Conservation (phyloP, 2,329 filamentous ascomycete species). For the Epichloe uncinata region DNA sequence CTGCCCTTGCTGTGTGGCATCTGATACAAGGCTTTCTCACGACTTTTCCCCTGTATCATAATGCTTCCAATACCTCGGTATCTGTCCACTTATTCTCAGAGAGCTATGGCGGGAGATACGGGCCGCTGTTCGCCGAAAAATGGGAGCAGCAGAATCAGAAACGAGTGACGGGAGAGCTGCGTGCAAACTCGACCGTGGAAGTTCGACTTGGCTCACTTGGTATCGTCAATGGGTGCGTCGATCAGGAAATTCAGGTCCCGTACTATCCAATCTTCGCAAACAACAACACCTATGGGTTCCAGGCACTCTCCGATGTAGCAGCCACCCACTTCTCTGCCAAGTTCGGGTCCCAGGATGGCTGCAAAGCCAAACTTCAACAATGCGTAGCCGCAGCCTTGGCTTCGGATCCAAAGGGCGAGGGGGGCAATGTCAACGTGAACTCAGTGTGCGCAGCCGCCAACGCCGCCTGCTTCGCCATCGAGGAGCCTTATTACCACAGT, state of each 20-base stretch:
- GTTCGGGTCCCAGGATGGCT: constrained; percentile 28
- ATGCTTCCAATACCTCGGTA: constrained; percentile 31
- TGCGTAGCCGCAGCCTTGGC: constrained; percentile 33
- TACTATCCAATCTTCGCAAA: constrained; percentile 43
- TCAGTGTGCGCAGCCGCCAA: constrained; percentile 40
- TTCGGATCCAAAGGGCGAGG: constrained; percentile 28
- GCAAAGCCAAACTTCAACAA: constrained; percentile 34
- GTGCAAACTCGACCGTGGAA: constrained; percentile 38
- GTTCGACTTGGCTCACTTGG: constrained; percentile 51
- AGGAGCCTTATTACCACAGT: constrained; percentile 41
- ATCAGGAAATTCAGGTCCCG: constrained; percentile 46
- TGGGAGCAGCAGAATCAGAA: constrained; percentile 49
- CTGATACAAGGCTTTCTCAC: constrained; percentile 48
- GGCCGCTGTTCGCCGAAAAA: constrained; percentile 45
- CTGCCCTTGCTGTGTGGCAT: constrained; percentile 49
- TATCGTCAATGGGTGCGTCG: constrained; percentile 59
- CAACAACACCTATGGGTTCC: constrained; percentile 53
- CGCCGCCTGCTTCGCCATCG: constrained; percentile 31
- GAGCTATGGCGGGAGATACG: constrained; percentile 59
- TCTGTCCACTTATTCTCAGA: constrained; percentile 55
- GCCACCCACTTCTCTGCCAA: constrained; percentile 31
- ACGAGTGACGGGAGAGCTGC: constrained; percentile 34
- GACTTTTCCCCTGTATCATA: constrained; percentile 45
- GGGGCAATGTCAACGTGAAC: constrained; percentile 23
- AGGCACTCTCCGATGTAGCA: constrained; percentile 38